Conservation (phyloP, 345 rosid genomes). For the Garcia nutans region DNA sequence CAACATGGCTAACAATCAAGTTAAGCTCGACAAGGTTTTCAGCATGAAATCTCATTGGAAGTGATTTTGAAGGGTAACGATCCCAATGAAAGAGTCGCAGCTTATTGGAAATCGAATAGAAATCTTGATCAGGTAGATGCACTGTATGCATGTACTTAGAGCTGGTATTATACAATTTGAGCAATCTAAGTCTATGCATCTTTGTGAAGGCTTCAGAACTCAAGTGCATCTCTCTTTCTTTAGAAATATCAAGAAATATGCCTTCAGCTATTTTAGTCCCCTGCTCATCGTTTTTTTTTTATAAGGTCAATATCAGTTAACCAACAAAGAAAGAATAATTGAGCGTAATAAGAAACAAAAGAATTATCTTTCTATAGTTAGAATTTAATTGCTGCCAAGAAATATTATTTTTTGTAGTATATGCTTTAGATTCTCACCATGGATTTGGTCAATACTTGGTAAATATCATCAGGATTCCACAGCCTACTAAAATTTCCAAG, state of each 20-base stretch:
- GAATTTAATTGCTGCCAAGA: not conserved
- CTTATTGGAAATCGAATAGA: conserved; percentile 9
- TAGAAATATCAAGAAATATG: conserved; percentile 4
- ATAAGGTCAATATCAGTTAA: not conserved
- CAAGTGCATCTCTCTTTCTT: not conserved
- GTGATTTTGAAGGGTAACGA: conserved; percentile 1
- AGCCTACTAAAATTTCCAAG: not conserved
- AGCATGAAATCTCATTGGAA: conserved; percentile 2
- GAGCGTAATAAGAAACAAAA: not conserved
- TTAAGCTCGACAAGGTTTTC: conserved; percentile 15
- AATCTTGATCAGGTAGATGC: not conserved
- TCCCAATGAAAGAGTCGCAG: conserved; percentile 12
- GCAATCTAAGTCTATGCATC: conserved; percentile 14
- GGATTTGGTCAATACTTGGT: not conserved
- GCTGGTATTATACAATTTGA: not conserved
- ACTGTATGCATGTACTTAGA: not conserved
- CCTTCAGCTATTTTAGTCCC: conserved; percentile 14
- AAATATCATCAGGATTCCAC: not conserved
- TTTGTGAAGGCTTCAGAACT: conserved; percentile 1
- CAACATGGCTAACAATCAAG: not conserved
- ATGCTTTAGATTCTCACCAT: not conserved
- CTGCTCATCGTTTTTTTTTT: not conserved
- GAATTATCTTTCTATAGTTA: not conserved
- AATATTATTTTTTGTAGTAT: not conserved
- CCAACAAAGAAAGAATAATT: not conserved